Evolutionary conservation across 2,329 filamentous ascomycete species (phyloP).

Genomic region (Alternaria rosae): DNA sequence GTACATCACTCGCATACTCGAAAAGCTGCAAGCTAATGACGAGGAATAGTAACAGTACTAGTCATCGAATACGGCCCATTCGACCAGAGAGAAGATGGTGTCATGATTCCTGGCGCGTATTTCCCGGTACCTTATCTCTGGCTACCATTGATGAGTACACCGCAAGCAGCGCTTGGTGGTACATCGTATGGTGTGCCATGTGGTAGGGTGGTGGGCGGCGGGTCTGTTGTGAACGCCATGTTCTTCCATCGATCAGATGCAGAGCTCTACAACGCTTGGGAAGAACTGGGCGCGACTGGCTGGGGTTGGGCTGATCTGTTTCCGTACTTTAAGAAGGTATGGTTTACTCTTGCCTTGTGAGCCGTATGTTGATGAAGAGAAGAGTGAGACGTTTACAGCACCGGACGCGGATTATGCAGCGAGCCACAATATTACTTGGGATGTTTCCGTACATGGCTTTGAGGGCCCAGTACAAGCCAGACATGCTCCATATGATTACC

Average conservation of each 20-base stretch:
- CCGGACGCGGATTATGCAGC: conserved; percentile 23
- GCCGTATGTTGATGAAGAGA: not conserved
- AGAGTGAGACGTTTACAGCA: conserved; percentile 33
- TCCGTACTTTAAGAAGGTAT: conserved; percentile 47
- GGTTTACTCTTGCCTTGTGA: conserved; percentile 60
- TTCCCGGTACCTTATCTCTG: conserved; percentile 34
- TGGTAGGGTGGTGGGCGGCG: conserved; percentile 43
- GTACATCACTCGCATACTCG: conserved; percentile 1
- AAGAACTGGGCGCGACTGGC: conserved; percentile 62
- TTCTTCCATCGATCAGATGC: conserved; percentile 40
- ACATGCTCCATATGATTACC: conserved; percentile 35
- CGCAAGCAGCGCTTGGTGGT: conserved; percentile 28
- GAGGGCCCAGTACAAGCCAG: conserved; percentile 33
- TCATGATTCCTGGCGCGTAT: conserved; percentile 32
- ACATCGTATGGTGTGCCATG: conserved; percentile 23
- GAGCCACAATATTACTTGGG: conserved; percentile 29
- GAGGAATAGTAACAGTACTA: conserved; percentile 27
- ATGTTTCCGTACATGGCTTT: conserved; percentile 28
- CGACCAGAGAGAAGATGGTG: conserved; percentile 29
- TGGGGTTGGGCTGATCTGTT: conserved; percentile 63
- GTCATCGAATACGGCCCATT: conserved; percentile 41
- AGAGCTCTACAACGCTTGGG: conserved; percentile 60
- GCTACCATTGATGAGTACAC: conserved; percentile 25
- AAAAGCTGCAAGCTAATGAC: not conserved
- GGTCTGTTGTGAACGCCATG: conserved; percentile 47